Percentiles rank a stretch among this genome's conserved stretches.
phyloP scores from a whole-genome alignment of 257 asterid genomes.

The Solanum gandarillasii region DNA sequence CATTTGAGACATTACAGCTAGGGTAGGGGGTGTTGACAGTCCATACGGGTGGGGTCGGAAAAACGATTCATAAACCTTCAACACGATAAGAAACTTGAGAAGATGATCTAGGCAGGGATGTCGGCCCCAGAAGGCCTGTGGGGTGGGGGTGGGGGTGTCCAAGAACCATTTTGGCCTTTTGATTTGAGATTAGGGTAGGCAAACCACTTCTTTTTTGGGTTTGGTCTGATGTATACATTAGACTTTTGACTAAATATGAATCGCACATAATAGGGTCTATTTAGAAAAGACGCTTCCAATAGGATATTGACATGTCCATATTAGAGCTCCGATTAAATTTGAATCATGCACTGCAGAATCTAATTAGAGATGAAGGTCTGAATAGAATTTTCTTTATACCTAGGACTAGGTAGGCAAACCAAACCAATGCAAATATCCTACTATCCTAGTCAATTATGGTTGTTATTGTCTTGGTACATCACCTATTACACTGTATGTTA shows the following conservation, averaged over 20 bases:
- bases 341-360: accelerated
- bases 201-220: background rate
- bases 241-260: background rate
- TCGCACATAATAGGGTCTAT: background rate
- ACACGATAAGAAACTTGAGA: background rate
- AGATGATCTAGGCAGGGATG: background rate
- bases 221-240: background rate
- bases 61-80: background rate
- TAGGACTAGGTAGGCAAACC: too few species aligned
- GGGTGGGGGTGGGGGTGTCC: background rate
- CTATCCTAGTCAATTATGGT: too few species aligned
- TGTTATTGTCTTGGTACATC: too few species aligned
- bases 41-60: background rate
- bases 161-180: background rate
- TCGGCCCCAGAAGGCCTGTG: background rate
- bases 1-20: background rate
- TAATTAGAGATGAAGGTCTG: too few species aligned
- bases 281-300: background rate
- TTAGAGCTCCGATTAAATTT: too few species aligned
- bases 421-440: too few species aligned
- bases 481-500: too few species aligned
- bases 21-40: background rate
- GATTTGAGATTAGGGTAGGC: background rate
- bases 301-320: background rate
- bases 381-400: too few species aligned